phyloP scores from a whole-genome alignment of 2,329 filamentous ascomycete genomes.

The Ophiocordyceps camponoti-rufipedis region DNA sequence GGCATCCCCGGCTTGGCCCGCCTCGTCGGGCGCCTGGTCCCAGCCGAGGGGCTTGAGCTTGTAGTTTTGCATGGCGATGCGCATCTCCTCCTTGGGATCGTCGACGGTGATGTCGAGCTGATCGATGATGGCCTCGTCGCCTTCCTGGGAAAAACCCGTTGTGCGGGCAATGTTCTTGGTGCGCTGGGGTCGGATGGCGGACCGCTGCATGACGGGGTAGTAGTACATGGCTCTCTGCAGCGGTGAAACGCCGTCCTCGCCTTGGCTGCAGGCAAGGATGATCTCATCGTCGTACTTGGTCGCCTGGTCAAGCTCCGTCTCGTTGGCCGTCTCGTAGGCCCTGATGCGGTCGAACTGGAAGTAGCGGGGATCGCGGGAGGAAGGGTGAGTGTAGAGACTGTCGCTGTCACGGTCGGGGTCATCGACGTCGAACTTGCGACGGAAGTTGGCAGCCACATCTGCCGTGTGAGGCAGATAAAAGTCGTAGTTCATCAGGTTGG shows the following conservation, averaged over 20 bases:
- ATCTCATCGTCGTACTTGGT: constrained; percentile 48
- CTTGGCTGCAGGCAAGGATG: constrained; percentile 33
- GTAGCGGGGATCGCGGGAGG: constrained; percentile 24
- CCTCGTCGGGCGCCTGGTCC: constrained; percentile 15
- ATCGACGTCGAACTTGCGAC: constrained; percentile 39
- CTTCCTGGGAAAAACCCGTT: constrained; percentile 23
- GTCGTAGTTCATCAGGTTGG: constrained; percentile 45
- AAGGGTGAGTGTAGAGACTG: constrained; percentile 32
- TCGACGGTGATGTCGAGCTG: constrained; percentile 35
- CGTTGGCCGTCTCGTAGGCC: constrained; percentile 44
- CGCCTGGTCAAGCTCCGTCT: constrained; percentile 34
- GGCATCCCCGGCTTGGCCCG: constrained; percentile 11
- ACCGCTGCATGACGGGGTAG: constrained; percentile 49
- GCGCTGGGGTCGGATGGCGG: constrained; percentile 41
- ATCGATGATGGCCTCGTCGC: constrained; percentile 33
- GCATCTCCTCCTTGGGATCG: constrained; percentile 35
- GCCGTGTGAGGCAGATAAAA: constrained; percentile 40
- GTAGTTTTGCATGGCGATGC: constrained; percentile 31
- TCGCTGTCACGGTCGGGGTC: constrained; percentile 35
- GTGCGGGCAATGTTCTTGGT: constrained; percentile 43
- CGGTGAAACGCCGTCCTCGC: constrained; percentile 28
- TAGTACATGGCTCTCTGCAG: constrained; percentile 44
- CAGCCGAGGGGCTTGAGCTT: constrained; percentile 32
- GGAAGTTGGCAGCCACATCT: constrained; percentile 33
- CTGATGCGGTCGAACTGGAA: constrained; percentile 45